These are phyloP conservation scores for Gossypium raimondii DNA, from an alignment of 345 rosid genomes.

Conservation along the genomic window DNA sequence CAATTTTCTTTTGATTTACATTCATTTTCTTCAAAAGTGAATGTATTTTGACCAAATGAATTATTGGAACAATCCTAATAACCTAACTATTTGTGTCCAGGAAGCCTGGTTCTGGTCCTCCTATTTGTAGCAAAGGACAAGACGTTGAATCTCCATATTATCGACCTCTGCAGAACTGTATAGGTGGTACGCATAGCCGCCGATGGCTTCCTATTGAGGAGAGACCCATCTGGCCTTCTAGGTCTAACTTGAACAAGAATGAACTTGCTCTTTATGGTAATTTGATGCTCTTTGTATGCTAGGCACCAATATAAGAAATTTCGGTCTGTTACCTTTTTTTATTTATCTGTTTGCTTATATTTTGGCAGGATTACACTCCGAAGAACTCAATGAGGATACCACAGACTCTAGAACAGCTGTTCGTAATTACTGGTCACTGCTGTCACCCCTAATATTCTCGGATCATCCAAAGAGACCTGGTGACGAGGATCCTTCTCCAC, in stretches of 20 bases:
- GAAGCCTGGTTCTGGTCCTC: constrained; percentile 74
- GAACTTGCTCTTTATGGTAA: constrained; percentile 83
- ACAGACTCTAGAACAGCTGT: constrained; percentile 57
- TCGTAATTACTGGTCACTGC: constrained; percentile 85
- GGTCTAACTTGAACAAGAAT: constrained; percentile 64
- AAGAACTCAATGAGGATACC: constrained; percentile 61
- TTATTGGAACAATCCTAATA: neutral
- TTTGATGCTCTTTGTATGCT: neutral
- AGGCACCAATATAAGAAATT: neutral
- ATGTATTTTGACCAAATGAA: neutral
- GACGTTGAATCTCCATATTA: constrained; percentile 90
- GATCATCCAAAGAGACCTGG: constrained; percentile 99
- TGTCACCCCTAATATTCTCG: constrained; percentile 94
- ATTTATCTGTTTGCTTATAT: neutral
- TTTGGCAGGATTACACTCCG: constrained; percentile 60
- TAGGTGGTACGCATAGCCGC: constrained; percentile 73
- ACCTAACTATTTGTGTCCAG: constrained; percentile 35
- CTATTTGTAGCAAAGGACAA: constrained; percentile 69
- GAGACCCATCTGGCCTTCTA: constrained; percentile 79
- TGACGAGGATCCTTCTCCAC: constrained; percentile 96
- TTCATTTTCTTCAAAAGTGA: neutral
- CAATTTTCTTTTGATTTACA: neutral
- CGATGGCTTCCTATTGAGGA: constrained; percentile 88
- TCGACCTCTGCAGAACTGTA: constrained; percentile 77
- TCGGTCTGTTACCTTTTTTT: neutral